phyloP scores from a whole-genome alignment of 805 yeast species.

The Scheffersomyces stipitis region DNA sequence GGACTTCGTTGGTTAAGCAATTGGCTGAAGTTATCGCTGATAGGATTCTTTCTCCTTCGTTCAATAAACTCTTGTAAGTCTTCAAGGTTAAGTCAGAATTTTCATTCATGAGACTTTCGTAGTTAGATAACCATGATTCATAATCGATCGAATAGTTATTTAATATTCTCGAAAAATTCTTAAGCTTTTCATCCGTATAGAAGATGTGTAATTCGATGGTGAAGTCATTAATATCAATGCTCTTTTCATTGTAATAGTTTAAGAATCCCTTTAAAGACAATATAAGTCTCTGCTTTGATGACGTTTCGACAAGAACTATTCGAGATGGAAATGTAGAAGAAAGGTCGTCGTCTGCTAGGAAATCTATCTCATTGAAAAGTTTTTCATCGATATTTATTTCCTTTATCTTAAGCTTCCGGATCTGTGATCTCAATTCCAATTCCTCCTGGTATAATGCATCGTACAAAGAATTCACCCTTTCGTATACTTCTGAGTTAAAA shows the following conservation, averaged over 20 bases:
- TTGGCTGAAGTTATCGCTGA: constrained; percentile 33
- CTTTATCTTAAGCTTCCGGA: constrained; percentile 31
- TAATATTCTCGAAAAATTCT: constrained; percentile 34
- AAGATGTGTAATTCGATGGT: constrained; percentile 46
- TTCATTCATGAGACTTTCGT: constrained; percentile 38
- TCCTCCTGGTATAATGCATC: constrained; percentile 41
- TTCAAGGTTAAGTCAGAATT: constrained; percentile 49
- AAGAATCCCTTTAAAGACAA: constrained; percentile 32
- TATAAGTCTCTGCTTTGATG: constrained; percentile 29
- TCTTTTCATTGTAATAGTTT: constrained; percentile 15
- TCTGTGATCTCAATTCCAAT: constrained; percentile 36
- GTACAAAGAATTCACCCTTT: constrained; percentile 32
- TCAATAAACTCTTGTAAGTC: constrained; percentile 40
- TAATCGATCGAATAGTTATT: constrained; percentile 45
- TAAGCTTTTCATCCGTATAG: constrained; percentile 54
- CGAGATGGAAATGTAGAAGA: constrained; percentile 55
- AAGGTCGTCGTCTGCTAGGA: constrained; percentile 55
- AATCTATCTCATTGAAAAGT: constrained; percentile 30
- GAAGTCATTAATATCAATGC: constrained; percentile 3
- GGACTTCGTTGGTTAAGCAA: constrained; percentile 7
- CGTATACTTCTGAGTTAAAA: constrained; percentile 36
- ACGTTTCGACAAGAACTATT: constrained; percentile 35
- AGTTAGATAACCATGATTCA: constrained; percentile 51
- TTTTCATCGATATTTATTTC: constrained; percentile 35
- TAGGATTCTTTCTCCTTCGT: constrained; percentile 57